phyloP scores from a whole-genome alignment of 2,329 filamentous ascomycete genomes.

The Lachnellula subtilissima region DNA sequence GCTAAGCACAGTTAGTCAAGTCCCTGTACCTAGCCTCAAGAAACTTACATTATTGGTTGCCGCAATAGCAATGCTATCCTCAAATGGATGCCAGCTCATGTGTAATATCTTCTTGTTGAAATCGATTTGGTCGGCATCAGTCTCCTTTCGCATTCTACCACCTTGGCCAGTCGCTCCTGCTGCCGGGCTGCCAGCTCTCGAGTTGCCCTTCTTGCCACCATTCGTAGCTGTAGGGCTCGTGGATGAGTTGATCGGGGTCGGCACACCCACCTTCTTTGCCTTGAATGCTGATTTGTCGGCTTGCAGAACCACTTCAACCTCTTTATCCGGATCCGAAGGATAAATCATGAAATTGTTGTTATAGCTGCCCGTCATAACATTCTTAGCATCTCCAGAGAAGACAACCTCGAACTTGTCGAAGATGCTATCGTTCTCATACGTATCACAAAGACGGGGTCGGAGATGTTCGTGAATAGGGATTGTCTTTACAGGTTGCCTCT shows the following conservation, averaged over 20 bases:
- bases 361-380: conserved; percentile 99
- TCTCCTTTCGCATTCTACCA: conserved; percentile 97
- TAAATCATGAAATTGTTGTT: conserved; percentile 99
- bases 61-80: conserved; percentile 98
- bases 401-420: conserved; percentile 99
- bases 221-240: conserved; percentile 66
- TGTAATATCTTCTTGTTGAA: conserved; percentile 99
- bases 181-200: conserved; percentile 82
- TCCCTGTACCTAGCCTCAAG: not conserved
- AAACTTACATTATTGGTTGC: conserved; percentile 95
- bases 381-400: conserved; percentile 96
- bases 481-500: conserved; percentile 93
- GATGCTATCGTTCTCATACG: conserved; percentile 98
- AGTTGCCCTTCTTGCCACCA: conserved; percentile 79
- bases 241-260: conserved; percentile 87
- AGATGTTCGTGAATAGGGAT: conserved; percentile 98
- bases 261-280: conserved; percentile 98
- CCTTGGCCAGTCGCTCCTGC: conserved; percentile 69
- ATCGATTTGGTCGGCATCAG: conserved; percentile 97
- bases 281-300: conserved; percentile 99
- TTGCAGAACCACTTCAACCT: conserved; percentile 94
- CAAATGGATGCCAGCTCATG: conserved; percentile 99
- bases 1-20: conserved; percentile 39
- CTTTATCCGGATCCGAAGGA: conserved; percentile 89
- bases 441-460: conserved; percentile 89